Evolutionary conservation across 73 alveolate genomes (phyloP).

Genomic region (Effrenium voratum): DNA sequence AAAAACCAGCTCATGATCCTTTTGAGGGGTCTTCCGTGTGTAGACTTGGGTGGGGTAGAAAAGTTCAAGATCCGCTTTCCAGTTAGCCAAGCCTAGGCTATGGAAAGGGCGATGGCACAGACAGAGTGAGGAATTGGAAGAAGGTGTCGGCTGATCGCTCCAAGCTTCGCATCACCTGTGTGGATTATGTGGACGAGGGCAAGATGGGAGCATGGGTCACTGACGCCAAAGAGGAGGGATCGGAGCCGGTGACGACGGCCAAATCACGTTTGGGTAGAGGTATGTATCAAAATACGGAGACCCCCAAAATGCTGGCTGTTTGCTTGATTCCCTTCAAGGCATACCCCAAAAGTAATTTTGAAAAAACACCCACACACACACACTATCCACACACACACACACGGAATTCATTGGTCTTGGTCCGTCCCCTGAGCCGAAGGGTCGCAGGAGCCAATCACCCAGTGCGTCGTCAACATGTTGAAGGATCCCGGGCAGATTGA

Average conservation of each 20-base stretch:
- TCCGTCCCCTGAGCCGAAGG: too few relatives aligned
- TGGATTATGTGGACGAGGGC: slow-evolving; percentile 28
- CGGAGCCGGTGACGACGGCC: too few relatives aligned
- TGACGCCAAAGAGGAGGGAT: slow-evolving; percentile 53
- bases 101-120: slow-evolving; percentile 86
- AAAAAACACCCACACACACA: too few relatives aligned
- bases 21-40: neutral
- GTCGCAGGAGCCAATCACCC: too few relatives aligned
- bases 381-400: too few relatives aligned
- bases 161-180: neutral
- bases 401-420: too few relatives aligned
- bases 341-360: too few relatives aligned
- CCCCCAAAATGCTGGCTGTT: neutral
- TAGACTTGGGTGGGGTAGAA: neutral
- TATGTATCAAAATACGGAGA: too few relatives aligned
- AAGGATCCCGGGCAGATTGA: slow-evolving; percentile 44
- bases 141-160: neutral
- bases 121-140: slow-evolving; percentile 63
- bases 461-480: slow-evolving; percentile 13
- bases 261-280: too few relatives aligned
- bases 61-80: neutral
- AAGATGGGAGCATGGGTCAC: slow-evolving; percentile 29
- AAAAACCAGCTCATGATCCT: neutral
- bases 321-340: too few relatives aligned
- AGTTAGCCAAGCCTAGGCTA: slow-evolving; percentile 13